Conservation (phyloP, 1,284 basidiomycete genomes). For the Mycosarcoma mackinlayi region DNA sequence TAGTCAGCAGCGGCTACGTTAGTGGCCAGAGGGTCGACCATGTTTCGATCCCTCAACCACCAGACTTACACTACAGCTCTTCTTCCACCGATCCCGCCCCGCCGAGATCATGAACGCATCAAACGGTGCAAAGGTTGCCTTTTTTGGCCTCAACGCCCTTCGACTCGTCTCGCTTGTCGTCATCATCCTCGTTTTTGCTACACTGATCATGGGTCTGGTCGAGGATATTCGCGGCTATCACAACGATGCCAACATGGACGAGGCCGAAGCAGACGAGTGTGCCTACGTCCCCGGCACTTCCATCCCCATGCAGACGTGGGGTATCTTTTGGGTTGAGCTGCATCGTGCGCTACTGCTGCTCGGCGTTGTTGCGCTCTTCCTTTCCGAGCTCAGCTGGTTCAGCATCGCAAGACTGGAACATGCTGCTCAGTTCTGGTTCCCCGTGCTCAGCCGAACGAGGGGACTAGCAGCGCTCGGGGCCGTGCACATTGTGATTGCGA, state of each 20-base stretch:
- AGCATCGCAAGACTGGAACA: slow-evolving; percentile 13
- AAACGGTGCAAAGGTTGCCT: slow-evolving; percentile 17
- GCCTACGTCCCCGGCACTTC: slow-evolving; percentile 52
- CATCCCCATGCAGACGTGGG: slow-evolving; percentile 57
- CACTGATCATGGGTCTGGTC: slow-evolving; percentile 42
- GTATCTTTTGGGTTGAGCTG: slow-evolving; percentile 58
- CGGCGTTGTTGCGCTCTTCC: slow-evolving; percentile 23
- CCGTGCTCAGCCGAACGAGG: slow-evolving; percentile 33
- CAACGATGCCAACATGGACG: slow-evolving; percentile 21
- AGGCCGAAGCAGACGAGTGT: slow-evolving; percentile 33
- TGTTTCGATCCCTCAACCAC: background rate
- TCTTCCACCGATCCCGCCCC: no score
- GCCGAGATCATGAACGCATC: slow-evolving; percentile 12
- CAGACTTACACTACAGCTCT: no score
- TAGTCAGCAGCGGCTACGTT: no score
- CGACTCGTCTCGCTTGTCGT: slow-evolving; percentile 44
- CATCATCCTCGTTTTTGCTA: slow-evolving; percentile 40
- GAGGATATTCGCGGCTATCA: slow-evolving; percentile 38
- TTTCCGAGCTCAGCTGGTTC: slow-evolving; percentile 51
- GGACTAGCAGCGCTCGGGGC: slow-evolving; percentile 46
- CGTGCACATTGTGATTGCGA: slow-evolving; percentile 44
- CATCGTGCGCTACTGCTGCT: slow-evolving; percentile 44
- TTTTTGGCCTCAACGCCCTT: slow-evolving; percentile 46
- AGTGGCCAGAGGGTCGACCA: no score
- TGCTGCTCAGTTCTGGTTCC: slow-evolving; percentile 33